phyloP scores from a whole-genome alignment of 805 yeast species.

The Kregervanrija delftensis region DNA sequence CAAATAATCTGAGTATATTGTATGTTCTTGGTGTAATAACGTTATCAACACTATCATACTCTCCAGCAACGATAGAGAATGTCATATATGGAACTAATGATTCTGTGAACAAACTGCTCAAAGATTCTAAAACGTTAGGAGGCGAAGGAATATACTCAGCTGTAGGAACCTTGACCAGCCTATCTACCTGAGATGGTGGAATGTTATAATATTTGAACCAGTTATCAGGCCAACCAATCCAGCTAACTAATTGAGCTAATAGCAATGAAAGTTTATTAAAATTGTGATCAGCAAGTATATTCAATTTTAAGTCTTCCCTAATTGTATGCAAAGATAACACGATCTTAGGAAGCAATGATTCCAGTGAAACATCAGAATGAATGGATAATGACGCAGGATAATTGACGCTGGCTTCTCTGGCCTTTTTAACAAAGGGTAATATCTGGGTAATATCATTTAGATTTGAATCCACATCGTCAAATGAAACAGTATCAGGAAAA shows the following conservation, averaged over 20 bases:
- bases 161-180: constrained; percentile 31
- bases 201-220: constrained; percentile 57
- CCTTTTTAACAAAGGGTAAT: constrained; percentile 16
- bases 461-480: constrained; percentile 10
- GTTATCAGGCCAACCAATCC: constrained; percentile 68
- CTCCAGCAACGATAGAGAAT: constrained; percentile 63
- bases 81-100: constrained; percentile 51
- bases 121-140: constrained; percentile 51
- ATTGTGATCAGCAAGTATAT: constrained; percentile 34
- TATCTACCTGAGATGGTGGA: constrained; percentile 30
- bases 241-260: constrained; percentile 51
- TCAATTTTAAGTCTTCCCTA: constrained; percentile 66
- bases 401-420: constrained; percentile 8
- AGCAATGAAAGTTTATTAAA: constrained; percentile 42
- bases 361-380: constrained; percentile 9
- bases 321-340: constrained; percentile 66
- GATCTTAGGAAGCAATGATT: constrained; percentile 55
- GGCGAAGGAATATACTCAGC: constrained; percentile 46
- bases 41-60: constrained; percentile 50
- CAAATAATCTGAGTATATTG: constrained; percentile 53
- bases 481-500: constrained; percentile 35
- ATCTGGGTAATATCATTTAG: constrained; percentile 22
- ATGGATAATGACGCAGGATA: not conserved
- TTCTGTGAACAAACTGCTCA: constrained; percentile 42
- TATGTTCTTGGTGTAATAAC: constrained; percentile 61